These are phyloP conservation scores for Fomitopsis betulina DNA, from an alignment of 1,284 basidiomycete genomes.

Conservation along the genomic window DNA sequence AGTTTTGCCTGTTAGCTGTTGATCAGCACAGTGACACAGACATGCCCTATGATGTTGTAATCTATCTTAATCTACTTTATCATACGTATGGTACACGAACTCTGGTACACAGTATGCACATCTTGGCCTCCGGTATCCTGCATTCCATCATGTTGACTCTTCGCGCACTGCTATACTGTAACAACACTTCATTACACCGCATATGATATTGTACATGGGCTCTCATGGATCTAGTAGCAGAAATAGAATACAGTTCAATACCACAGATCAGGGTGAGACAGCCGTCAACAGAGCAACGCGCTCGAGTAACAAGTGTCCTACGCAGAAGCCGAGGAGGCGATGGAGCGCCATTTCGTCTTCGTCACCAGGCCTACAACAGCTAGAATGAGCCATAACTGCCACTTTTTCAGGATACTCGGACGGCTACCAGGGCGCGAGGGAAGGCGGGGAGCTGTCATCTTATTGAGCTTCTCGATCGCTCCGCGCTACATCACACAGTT, in stretches of 20 bases:
- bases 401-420: constrained; percentile 15
- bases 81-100: background rate
- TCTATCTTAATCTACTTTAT: background rate
- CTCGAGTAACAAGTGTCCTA: background rate
- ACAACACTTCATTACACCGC: background rate
- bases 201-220: background rate
- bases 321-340: background rate
- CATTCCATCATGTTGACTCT: background rate
- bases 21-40: background rate
- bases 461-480: constrained; percentile 23
- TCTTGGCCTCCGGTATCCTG: background rate
- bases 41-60: background rate
- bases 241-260: background rate
- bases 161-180: background rate
- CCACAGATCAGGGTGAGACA: background rate
- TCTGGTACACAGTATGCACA: background rate
- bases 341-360: constrained; percentile 9
- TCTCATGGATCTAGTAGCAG: background rate
- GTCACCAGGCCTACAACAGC: constrained; percentile 20
- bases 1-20: background rate
- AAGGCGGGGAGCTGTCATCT: constrained; percentile 24
- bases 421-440: constrained; percentile 35
- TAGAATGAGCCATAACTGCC: constrained; percentile 20
- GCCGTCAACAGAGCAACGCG: background rate
- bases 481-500: constrained; percentile 11